A percentile compares a stretch with the other conserved stretches of the same genome.
These are phyloP conservation scores for Penicillium fimorum DNA, from an alignment of 495 filamentous ascomycete species.

Conservation along the genomic window DNA sequence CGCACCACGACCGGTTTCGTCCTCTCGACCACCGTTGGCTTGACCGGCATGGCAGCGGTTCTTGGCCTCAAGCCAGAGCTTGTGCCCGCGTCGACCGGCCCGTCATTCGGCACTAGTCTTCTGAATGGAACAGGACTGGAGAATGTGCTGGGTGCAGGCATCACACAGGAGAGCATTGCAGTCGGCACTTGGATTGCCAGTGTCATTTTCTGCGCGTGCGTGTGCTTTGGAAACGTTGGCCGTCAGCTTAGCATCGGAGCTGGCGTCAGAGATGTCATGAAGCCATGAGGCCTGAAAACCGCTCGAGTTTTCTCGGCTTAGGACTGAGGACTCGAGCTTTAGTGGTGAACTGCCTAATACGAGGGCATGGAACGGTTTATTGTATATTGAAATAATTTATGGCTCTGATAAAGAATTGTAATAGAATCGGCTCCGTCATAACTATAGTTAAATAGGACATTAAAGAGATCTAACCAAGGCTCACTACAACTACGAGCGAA, in stretches of 20 bases:
- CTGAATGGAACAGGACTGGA: slow-evolving; percentile 37
- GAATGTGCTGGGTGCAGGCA: slow-evolving; percentile 50
- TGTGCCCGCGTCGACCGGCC: slow-evolving; percentile 58
- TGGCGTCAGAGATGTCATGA: slow-evolving; percentile 19
- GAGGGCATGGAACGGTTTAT: slow-evolving; percentile 8
- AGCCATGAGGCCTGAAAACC: slow-evolving; percentile 16
- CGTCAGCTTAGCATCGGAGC: slow-evolving; percentile 63
- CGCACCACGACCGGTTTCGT: slow-evolving; percentile 81
- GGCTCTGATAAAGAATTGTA: slow-evolving; percentile 15
- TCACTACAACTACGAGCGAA: not conserved
- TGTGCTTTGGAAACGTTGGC: slow-evolving; percentile 96
- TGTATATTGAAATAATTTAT: slow-evolving; percentile 12
- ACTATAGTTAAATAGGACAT: not conserved
- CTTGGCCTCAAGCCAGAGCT: slow-evolving; percentile 71
- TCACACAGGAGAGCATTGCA: slow-evolving; percentile 74
- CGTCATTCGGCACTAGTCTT: slow-evolving; percentile 39
- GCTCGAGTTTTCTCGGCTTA: not conserved
- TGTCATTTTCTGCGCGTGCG: slow-evolving; percentile 88
- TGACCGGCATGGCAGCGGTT: slow-evolving; percentile 70
- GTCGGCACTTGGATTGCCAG: slow-evolving; percentile 84
- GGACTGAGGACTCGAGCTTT: not conserved
- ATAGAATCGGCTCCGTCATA: slow-evolving; percentile 6
- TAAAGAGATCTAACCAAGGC: not conserved
- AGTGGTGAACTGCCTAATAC: not conserved
- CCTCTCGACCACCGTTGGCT: slow-evolving; percentile 66